Percentiles rank a stretch among this genome's conserved stretches.
Evolutionary conservation across 106 monocot species (phyloP).

Genomic region (Dactylorhiza incarnata): DNA sequence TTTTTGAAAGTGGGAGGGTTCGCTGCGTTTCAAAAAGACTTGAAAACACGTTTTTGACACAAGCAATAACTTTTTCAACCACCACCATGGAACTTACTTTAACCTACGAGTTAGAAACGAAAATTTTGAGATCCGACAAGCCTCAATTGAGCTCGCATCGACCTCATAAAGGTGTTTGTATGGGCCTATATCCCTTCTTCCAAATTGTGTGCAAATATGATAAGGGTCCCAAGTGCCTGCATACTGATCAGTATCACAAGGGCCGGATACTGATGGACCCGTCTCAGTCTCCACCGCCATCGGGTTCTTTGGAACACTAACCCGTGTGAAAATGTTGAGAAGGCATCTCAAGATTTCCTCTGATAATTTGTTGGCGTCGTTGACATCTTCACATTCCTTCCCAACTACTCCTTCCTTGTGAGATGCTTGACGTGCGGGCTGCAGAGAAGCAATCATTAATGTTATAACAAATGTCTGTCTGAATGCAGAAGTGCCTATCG

Average conservation of each 20-base stretch:
- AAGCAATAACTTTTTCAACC: too few relatives aligned
- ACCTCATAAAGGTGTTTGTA: background rate
- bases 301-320: background rate
- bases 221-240: conserved; percentile 53
- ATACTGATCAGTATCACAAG: conserved; percentile 9
- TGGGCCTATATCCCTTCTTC: conserved; percentile 41
- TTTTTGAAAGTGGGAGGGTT: too few relatives aligned
- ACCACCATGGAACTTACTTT: conserved; percentile 3
- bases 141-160: background rate
- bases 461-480: too few relatives aligned
- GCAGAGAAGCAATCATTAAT: background rate
- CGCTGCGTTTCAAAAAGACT: too few relatives aligned
- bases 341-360: conserved; percentile 13
- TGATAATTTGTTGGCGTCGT: conserved; percentile 6
- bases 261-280: background rate
- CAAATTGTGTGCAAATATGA: conserved; percentile 44
- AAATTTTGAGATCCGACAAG: background rate
- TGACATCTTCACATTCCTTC: background rate
- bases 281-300: background rate
- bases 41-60: too few relatives aligned
- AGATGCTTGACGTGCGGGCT: background rate
- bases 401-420: background rate
- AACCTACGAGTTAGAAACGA: conserved; percentile 2
- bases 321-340: background rate
- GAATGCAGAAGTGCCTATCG: too few relatives aligned